Conservation (phyloP, 257 asterid species). For the Solanum stenotomum region DNA sequence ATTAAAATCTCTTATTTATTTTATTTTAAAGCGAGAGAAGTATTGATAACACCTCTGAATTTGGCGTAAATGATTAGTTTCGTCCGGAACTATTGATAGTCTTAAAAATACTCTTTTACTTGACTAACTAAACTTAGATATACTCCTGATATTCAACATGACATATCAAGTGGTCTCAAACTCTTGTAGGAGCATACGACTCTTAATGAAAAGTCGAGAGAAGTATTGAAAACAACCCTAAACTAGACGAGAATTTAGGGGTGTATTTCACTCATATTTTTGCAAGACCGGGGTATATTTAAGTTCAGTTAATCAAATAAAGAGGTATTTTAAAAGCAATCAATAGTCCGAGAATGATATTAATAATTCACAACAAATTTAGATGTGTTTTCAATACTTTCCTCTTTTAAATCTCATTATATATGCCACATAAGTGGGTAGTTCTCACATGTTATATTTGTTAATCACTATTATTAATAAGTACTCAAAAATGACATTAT, state of each 20-base stretch:
- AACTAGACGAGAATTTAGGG: neutral
- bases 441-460: neutral
- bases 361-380: too few relatives aligned
- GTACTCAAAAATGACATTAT: neutral
- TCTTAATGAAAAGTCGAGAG: neutral
- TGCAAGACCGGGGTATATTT: neutral
- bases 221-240: neutral
- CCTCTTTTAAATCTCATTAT: neutral
- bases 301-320: neutral
- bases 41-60: neutral
- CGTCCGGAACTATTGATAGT: neutral
- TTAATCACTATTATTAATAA: neutral
- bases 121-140: neutral
- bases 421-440: neutral
- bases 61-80: too few relatives aligned
- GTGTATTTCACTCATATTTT: neutral
- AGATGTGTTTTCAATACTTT: neutral
- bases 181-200: neutral
- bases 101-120: accelerated
- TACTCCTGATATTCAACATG: neutral
- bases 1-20: neutral
- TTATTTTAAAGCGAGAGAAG: neutral
- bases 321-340: accelerated
- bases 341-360: neutral
- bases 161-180: neutral